Evolutionary conservation across 176 grass and related monocot genomes (phyloP).

Genomic region (Poa annua): DNA sequence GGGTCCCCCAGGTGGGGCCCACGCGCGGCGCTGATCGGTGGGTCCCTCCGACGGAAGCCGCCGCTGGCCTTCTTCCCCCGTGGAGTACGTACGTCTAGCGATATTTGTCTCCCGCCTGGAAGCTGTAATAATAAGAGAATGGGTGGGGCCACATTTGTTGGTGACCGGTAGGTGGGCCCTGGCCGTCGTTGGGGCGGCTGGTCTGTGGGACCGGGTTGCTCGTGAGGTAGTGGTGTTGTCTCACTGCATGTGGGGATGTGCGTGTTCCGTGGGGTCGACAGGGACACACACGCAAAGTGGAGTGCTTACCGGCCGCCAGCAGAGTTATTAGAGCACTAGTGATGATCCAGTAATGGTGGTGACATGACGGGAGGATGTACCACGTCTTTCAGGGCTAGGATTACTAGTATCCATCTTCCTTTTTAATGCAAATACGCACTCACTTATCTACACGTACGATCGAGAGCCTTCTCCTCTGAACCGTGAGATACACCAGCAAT

Average conservation of each 20-base stretch:
- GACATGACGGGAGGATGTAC: not conserved
- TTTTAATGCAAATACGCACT: not conserved
- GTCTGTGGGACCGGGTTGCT: not conserved
- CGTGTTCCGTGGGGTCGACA: constrained; percentile 21
- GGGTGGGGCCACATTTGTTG: no score
- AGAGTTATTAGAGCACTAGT: not conserved
- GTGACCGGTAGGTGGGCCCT: not conserved
- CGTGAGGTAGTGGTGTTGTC: not conserved
- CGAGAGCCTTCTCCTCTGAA: no score
- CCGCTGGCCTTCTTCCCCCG: no score
- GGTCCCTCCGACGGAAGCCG: constrained; percentile 3
- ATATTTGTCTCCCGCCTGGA: not conserved
- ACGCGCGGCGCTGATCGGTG: not conserved
- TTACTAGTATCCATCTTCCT: not conserved
- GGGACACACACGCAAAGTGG: constrained; percentile 12
- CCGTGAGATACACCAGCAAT: no score
- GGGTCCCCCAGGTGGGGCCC: constrained; percentile 37
- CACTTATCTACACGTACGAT: not conserved
- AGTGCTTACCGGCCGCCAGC: constrained; percentile 1
- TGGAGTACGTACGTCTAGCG: not conserved
- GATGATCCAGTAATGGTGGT: not conserved
- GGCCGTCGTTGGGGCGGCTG: not conserved
- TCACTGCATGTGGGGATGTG: not conserved
- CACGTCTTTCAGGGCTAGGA: no score
- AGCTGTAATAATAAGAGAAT: not conserved